These are phyloP conservation scores for Chlorella sp. DNA, from an alignment of 139 green algal species.

Conservation along the genomic window DNA sequence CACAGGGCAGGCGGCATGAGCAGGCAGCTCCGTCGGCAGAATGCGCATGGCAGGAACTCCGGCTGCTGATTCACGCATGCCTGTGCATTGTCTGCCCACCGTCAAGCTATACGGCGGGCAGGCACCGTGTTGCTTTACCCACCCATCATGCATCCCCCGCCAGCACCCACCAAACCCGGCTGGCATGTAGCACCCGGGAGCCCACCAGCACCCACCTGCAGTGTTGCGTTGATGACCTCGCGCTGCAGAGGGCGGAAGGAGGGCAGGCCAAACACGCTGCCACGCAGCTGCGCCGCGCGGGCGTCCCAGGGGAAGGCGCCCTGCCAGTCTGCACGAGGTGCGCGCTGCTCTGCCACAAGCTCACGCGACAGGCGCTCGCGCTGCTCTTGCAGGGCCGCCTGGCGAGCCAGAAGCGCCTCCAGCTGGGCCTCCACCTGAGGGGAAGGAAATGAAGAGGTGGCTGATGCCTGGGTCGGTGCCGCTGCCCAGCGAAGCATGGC, in stretches of 20 bases:
- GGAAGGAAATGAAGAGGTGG: background rate
- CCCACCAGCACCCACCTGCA: constrained; percentile 37
- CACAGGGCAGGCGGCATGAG: background rate
- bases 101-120: no score
- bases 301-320: constrained; percentile 55
- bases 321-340: constrained; percentile 60
- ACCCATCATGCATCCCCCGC: no score
- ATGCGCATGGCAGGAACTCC: background rate
- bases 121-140: no score
- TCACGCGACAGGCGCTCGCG: constrained; percentile 47
- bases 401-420: constrained; percentile 41
- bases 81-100: no score
- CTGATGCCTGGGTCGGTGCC: background rate
- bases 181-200: background rate
- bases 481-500: background rate
- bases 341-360: constrained; percentile 48
- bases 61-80: background rate
- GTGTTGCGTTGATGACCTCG: constrained; percentile 79
- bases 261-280: constrained; percentile 53
- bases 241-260: constrained; percentile 72
- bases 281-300: constrained; percentile 45
- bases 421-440: constrained; percentile 54
- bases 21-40: background rate
- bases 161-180: background rate
- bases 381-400: constrained; percentile 39